Conservation (phyloP, 1,284 basidiomycete genomes). For the Filobasidium uniguttulatum region DNA sequence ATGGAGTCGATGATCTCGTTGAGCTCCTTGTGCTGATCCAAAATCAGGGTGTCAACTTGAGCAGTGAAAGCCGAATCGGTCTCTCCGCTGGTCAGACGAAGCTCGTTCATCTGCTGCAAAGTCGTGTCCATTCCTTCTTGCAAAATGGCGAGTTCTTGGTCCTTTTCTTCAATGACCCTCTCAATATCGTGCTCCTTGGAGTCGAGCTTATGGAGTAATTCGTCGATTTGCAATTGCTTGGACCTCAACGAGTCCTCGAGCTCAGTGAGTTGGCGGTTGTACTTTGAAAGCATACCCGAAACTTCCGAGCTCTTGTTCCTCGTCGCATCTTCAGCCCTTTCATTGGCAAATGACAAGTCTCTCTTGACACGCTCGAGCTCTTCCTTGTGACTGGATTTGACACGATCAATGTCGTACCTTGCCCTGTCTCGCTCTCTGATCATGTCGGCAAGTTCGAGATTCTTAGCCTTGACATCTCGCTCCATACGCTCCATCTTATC, state of each 20-base stretch:
- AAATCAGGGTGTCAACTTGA: conserved; percentile 90
- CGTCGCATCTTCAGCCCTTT: conserved; percentile 86
- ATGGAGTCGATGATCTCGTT: conserved; percentile 99
- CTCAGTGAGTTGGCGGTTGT: conserved; percentile 90
- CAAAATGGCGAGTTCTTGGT: conserved; percentile 86
- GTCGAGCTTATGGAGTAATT: conserved; percentile 66
- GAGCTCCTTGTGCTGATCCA: conserved; percentile 95
- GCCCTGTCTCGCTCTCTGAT: conserved; percentile 93
- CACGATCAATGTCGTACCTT: conserved; percentile 88
- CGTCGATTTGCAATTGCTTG: conserved; percentile 90
- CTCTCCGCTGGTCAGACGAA: conserved; percentile 73
- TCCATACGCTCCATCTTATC: conserved; percentile 99
- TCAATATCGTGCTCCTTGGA: conserved; percentile 61
- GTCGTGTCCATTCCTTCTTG: conserved; percentile 94
- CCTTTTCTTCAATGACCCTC: conserved; percentile 81
- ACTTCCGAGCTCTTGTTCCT: conserved; percentile 88
- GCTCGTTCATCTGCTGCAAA: conserved; percentile 74
- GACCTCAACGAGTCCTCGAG: conserved; percentile 85
- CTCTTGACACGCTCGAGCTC: conserved; percentile 85
- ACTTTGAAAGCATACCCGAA: conserved; percentile 73
- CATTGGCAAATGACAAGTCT: conserved; percentile 93
- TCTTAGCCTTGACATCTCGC: conserved; percentile 93
- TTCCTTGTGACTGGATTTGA: conserved; percentile 89
- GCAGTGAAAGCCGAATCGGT: conserved; percentile 81
- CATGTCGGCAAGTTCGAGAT: conserved; percentile 97